Evolutionary conservation across 2,329 filamentous ascomycete genomes (phyloP).

Genomic region (Monosporascus cannonballus): DNA sequence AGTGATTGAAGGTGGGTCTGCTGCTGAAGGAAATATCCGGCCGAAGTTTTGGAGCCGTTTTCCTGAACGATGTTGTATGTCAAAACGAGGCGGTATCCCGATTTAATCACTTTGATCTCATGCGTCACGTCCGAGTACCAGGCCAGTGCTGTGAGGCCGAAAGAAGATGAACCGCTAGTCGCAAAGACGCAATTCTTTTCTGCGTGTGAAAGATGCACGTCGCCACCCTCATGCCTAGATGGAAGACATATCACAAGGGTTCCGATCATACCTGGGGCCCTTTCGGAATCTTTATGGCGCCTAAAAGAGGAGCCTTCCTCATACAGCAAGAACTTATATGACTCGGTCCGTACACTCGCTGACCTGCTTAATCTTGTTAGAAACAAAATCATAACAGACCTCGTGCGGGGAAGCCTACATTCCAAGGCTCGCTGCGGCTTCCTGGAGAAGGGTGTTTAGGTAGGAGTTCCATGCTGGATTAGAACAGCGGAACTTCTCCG

Average conservation of each 20-base stretch:
- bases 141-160: constrained; percentile 24
- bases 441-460: constrained; percentile 15
- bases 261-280: constrained; percentile 38
- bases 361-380: background rate
- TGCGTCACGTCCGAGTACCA: constrained; percentile 45
- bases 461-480: constrained; percentile 31
- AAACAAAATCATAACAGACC: background rate
- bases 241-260: constrained; percentile 40
- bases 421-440: constrained; percentile 23
- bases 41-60: constrained; percentile 4
- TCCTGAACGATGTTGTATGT: constrained; percentile 41
- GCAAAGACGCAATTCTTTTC: constrained; percentile 23
- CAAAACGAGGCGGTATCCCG: constrained; percentile 38
- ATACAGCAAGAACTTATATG: constrained; percentile 39
- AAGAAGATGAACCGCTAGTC: constrained; percentile 24
- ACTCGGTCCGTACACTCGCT: constrained; percentile 20
- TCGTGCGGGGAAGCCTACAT: constrained; percentile 8
- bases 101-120: constrained; percentile 35
- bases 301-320: constrained; percentile 41
- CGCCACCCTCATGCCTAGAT: constrained; percentile 37
- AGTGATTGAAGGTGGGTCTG: constrained; percentile 3
- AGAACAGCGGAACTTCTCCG: constrained; percentile 26
- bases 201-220: constrained; percentile 31
- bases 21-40: constrained; percentile 9
- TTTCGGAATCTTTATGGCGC: constrained; percentile 38